Evolutionary conservation across 2,329 filamentous ascomycete species (phyloP).

Genomic region (Colletotrichum spaethianum): DNA sequence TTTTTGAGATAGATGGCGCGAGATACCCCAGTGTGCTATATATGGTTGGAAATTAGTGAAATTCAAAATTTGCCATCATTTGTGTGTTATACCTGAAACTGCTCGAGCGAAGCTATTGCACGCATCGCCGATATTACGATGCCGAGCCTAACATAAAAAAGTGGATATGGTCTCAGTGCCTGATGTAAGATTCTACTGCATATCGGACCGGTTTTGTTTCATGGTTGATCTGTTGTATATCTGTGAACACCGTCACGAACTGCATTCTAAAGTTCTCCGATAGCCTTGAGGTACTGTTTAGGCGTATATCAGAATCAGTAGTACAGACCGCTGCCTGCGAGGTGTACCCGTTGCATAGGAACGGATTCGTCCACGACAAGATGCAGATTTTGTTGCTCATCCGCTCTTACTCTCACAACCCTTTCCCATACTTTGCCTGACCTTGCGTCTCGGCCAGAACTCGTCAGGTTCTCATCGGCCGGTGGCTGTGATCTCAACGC

Average conservation of each 20-base stretch:
- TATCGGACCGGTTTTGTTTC: background rate
- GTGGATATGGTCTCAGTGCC: background rate
- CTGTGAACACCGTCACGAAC: too few species aligned
- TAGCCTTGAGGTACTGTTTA: background rate
- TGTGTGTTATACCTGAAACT: background rate
- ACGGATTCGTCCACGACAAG: background rate
- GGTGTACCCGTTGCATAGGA: background rate
- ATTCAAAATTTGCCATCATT: slow-evolving; percentile 8
- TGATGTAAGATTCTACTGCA: background rate
- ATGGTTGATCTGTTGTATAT: background rate
- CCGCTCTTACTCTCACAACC: slow-evolving; percentile 3
- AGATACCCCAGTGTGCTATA: slow-evolving; percentile 23
- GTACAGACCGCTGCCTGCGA: background rate
- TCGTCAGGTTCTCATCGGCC: background rate
- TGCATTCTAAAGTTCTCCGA: too few species aligned
- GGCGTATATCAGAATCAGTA: background rate
- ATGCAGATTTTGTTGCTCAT: background rate
- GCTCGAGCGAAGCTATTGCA: background rate
- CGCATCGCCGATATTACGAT: background rate
- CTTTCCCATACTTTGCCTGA: slow-evolving; percentile 1
- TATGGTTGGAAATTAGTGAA: background rate
- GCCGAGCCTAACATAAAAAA: background rate
- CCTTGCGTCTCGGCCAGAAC: background rate
- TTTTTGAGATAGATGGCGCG: background rate
- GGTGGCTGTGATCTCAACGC: slow-evolving; percentile 5